Conservation (phyloP, 495 filamentous ascomycete species). For the Penicillium egyptiacum region DNA sequence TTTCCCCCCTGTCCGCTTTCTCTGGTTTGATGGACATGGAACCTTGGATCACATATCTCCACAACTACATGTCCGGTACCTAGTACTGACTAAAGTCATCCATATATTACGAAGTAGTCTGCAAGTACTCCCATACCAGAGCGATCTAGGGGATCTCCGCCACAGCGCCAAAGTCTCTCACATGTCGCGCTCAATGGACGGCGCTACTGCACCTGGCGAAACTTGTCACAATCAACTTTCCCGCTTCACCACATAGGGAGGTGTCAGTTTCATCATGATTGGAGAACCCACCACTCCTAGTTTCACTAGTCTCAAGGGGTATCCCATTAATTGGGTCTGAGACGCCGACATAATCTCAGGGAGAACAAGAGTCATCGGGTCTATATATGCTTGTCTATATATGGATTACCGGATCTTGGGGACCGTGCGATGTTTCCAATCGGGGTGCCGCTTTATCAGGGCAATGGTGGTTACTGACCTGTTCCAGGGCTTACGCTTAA, state of each 20-base stretch:
- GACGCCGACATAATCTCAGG: not conserved
- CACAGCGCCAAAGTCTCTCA: slow-evolving; percentile 14
- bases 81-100: not conserved
- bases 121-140: not conserved
- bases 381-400: not conserved
- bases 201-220: slow-evolving; percentile 13
- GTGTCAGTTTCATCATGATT: slow-evolving; percentile 8
- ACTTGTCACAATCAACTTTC: slow-evolving; percentile 15
- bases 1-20: slow-evolving; percentile 3
- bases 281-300: not conserved
- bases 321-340: not conserved
- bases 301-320: slow-evolving; percentile 11
- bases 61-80: slow-evolving; percentile 4
- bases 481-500: not conserved
- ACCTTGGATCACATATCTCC: slow-evolving; percentile 15
- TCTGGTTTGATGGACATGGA: slow-evolving; percentile 8
- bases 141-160: slow-evolving; percentile 1
- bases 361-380: slow-evolving; percentile 7
- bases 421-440: not conserved
- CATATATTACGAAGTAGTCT: not conserved
- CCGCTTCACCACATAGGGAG: not conserved
- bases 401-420: too few species aligned
- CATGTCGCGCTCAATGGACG: slow-evolving; percentile 1
- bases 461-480: not conserved
- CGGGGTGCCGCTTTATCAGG: too few species aligned